Evolutionary conservation across 2,329 filamentous ascomycete species (phyloP).

Genomic region (Fusarium napiforme): DNA sequence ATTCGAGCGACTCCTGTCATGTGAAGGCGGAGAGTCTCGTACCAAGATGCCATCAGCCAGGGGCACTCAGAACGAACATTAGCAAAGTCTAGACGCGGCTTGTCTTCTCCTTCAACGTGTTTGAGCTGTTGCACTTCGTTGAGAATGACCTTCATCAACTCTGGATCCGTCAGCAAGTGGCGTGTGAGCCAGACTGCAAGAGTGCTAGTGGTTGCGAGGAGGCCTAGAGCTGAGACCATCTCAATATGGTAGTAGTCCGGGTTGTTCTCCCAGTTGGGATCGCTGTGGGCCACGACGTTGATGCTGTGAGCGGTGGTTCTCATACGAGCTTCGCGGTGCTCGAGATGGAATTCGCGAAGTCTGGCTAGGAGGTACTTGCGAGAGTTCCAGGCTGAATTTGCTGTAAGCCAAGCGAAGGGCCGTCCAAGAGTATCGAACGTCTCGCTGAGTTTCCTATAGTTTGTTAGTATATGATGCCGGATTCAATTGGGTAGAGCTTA

Average conservation of each 20-base stretch:
- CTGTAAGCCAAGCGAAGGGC: conserved; percentile 43
- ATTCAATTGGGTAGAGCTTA: conserved; percentile 4
- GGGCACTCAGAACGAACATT: conserved; percentile 44
- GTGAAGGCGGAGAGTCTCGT: conserved; percentile 48
- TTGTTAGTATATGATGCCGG: not conserved
- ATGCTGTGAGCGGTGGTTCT: conserved; percentile 45
- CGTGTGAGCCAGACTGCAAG: conserved; percentile 47
- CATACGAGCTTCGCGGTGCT: conserved; percentile 40
- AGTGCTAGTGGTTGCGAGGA: conserved; percentile 47
- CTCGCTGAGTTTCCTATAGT: conserved; percentile 43
- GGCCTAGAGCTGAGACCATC: conserved; percentile 48
- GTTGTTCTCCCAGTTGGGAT: conserved; percentile 47
- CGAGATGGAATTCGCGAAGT: conserved; percentile 42
- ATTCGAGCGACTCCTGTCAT: conserved; percentile 48
- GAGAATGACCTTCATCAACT: conserved; percentile 35
- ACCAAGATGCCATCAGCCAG: conserved; percentile 47
- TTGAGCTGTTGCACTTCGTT: conserved; percentile 38
- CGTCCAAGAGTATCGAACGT: conserved; percentile 45
- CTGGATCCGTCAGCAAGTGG: conserved; percentile 39
- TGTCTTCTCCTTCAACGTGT: conserved; percentile 18
- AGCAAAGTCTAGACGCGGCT: conserved; percentile 34
- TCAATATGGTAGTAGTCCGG: conserved; percentile 48
- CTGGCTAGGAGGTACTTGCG: conserved; percentile 41
- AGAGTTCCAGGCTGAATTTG: conserved; percentile 42
- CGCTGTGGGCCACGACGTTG: conserved; percentile 46